phyloP scores from a whole-genome alignment of 225 moss, liverwort and hornwort genomes.

The Sphagnum contortum region DNA sequence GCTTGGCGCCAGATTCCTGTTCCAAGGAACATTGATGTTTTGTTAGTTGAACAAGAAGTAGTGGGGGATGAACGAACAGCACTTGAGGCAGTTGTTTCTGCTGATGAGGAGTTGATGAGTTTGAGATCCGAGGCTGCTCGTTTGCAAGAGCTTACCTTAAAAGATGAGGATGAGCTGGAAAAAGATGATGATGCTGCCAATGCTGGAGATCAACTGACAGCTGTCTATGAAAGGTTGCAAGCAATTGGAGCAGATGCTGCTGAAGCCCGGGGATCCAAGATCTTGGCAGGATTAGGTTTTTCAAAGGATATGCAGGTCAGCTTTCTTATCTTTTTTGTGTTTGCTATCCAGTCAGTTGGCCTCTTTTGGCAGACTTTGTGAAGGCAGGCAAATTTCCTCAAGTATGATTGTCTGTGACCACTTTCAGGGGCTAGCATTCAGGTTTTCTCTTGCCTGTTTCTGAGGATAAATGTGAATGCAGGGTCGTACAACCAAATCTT shows the following conservation, averaged over 20 bases:
- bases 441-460: too few species aligned
- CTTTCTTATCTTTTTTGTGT: background rate
- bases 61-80: conserved; percentile 83
- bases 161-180: conserved; percentile 19
- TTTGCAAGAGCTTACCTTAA: conserved; percentile 39
- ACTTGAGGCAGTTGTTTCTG: conserved; percentile 68
- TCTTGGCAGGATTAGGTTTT: conserved; percentile 89
- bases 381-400: too few species aligned
- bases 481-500: conserved; percentile 71
- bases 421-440: too few species aligned
- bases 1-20: conserved; percentile 98
- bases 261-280: conserved; percentile 79
- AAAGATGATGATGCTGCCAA: conserved; percentile 30
- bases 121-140: conserved; percentile 56
- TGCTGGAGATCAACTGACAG: conserved; percentile 59
- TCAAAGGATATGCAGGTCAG: conserved; percentile 48
- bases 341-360: too few species aligned
- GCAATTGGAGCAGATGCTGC: conserved; percentile 72
- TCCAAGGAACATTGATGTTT: conserved; percentile 87
- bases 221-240: conserved; percentile 78
- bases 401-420: too few species aligned
- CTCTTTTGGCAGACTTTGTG: too few species aligned
- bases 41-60: conserved; percentile 93
- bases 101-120: conserved; percentile 70
- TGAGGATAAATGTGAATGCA: conserved; percentile 34